Evolutionary conservation across 352 stramenopile genomes (phyloP), one percentile per base, ranked within the genome.

Genomic region (Globisporangium megalacanthum): DNA sequence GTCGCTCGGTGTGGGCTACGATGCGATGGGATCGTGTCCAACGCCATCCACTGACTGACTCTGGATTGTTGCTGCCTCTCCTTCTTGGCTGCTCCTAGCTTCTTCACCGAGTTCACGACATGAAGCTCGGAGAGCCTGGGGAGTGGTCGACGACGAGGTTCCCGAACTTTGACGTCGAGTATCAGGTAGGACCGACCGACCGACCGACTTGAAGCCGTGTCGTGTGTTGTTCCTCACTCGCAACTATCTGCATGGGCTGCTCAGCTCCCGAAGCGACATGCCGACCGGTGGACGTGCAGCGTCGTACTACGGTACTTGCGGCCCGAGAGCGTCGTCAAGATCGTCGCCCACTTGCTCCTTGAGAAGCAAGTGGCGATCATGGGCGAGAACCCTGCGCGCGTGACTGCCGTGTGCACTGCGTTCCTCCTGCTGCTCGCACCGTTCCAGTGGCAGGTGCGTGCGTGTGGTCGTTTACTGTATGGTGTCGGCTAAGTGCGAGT

Each of bases 301-400:
- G 81, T 92, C 10, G 74, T 88, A 22, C 56, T 94, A 42, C 75
- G 77, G 3, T 80, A 81, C 14, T 54, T 92, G n/a, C 51, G 53
- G 1, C 71, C 80, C 14, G 65, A 76, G 49, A 86, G 77, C 35
- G 65, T 92, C 46, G 80, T 92, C 29, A 75, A 88, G 57, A 80
- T 90, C 25, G 55, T 94, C 31, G 74, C 69, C 6, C 74, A 80
- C 39, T 58, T 94, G 36, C 59, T 94, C 14, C 70, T 94, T 0
- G 84, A 94, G 51, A 91, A 89, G 58, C 84, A 92, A 64, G 77
- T 94, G 15, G 73, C 85, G 4, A 79, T 94, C 55, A 86, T 89
- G 72, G 73, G 84, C 45, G 71, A 86, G 20, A 86, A 64, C 50
- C 77, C 81, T 0, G 70, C 84, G 10, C 82, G 84, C 22, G 71